Evolutionary conservation across 192 early-diverging fungal species (phyloP), one percentile per base, ranked within the genome.

Genomic region (Backusella mclennaniae): DNA sequence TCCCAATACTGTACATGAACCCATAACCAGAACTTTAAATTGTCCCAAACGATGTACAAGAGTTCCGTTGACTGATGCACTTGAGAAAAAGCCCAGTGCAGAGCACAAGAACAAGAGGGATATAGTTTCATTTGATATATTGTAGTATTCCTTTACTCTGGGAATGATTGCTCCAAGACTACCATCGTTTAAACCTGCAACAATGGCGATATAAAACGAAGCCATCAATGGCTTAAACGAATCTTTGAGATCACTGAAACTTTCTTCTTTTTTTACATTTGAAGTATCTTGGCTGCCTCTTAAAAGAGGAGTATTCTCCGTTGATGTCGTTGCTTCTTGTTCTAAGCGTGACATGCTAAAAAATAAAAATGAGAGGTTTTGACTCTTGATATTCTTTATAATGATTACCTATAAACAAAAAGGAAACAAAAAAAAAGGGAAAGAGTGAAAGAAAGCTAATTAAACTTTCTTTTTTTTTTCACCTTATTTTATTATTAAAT

Each of bases 111-210:
- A 79, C 0, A 82, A 44, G 6, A 75, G 31, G 1, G 81, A 82
- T 0, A 82, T 77, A 3, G 69, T 72, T 35, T 67, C 44, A 72
- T 82, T 73, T 31, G 77, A 73, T 19, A 82, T 79, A 71, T 79
- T 74, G 35, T 82, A 82, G 29, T 79, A 69, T 8, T 69, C 33
- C 42, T 82, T 82, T 19, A 82, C 26, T 33, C 56, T 33, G 17
- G 81, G 81, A 26, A 82, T 69, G 53, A 82, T 82, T 29, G 75
- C 66, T 12, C 79, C 79, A 15, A 80, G 29, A 23, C 53, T 73
- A 5, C 79, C 79, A 73, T 80, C 79, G 39, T 76, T 80, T 9
- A 80, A 33, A 9, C 79, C 79, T 66, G 44, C 59, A 2, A 75
- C 39, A 23, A 80, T 36, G 35, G 38, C 49, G 4, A 80, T 76